Base-by-base conservation (phyloP, 2,329 filamentous ascomycete genomes). In the Sclerotinia subarctica region DNA sequence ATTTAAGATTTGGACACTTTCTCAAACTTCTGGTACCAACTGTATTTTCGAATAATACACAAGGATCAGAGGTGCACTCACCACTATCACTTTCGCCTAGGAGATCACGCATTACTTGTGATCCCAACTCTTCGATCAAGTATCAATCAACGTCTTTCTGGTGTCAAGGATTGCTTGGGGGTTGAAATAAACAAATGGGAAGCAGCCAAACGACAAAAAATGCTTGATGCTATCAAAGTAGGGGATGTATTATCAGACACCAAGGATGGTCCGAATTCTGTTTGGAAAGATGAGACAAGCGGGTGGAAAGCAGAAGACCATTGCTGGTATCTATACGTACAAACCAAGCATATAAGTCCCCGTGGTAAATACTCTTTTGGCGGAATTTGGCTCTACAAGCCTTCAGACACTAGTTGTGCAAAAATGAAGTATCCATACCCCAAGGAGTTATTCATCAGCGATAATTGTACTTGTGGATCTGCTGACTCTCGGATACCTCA, bases 391-490 rank as follows among this genome's bases (percentile, higher is more conserved):
- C 80, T 95, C 0, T 94, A 94, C 72, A 82, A 85, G 2, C 85
- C 91, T 0, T 80, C 82, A 0, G 89, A 95, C 66, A 95, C 92
- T 0, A 85, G 89, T 0, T 91, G 93, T 54, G 85, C 83, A 0
- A 79, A 84, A 7, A 88, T 89, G 78, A 83, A 82, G 13, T 96
- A 94, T 72, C 89, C 89, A 0, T 88, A 86, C 77, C 70, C 79
- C 0, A 91, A 93, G 64, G 92, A 96, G 77, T 78, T 95, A 0
- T 95, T 95, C 70, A 78, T 94, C 0, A 92, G 88, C 0, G 86
- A 93, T 63, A 87, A 93, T 69, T 94, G 92, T 78, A 90, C 88
- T 1, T 95, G 92, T 70, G 58, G 54, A 0, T 68, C 68, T 0
- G 68, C 79, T 0, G 44, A 24, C 24, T 53, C 52, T 15, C 81